Percentiles rank a stretch among this genome's conserved stretches.
These are phyloP conservation scores for Botryotinia convoluta DNA, from an alignment of 2,329 filamentous ascomycete genomes.

Conservation along the genomic window DNA sequence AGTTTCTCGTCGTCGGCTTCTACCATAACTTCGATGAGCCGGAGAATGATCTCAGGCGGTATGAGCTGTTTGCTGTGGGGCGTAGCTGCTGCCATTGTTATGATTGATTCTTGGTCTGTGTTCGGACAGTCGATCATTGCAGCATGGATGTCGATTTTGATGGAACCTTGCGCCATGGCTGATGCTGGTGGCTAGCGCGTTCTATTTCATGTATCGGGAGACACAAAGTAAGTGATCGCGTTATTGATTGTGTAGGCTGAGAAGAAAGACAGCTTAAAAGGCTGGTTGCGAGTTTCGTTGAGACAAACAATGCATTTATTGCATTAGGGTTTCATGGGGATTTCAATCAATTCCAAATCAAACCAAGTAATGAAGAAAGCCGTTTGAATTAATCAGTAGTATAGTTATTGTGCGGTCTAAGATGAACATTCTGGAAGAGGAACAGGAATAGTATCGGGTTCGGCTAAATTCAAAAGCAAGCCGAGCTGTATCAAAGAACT, in stretches of 20 bases:
- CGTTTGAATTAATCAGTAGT: neutral
- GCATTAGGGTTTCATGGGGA: neutral
- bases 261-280: neutral
- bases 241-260: neutral
- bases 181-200: accelerated
- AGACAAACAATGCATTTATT: neutral
- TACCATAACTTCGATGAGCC: neutral
- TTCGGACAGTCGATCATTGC: neutral
- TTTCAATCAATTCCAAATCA: neutral
- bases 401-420: neutral
- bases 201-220: neutral
- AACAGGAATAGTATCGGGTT: neutral
- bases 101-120: neutral
- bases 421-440: neutral
- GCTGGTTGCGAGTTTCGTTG: neutral
- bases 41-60: neutral
- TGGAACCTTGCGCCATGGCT: neutral
- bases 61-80: neutral
- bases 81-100: neutral
- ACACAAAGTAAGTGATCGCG: neutral
- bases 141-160: neutral
- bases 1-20: neutral
- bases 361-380: neutral
- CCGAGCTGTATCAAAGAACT: neutral
- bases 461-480: neutral